Base-by-base conservation (phyloP, 352 stramenopile genomes). In the Phytophthora pisi region DNA sequence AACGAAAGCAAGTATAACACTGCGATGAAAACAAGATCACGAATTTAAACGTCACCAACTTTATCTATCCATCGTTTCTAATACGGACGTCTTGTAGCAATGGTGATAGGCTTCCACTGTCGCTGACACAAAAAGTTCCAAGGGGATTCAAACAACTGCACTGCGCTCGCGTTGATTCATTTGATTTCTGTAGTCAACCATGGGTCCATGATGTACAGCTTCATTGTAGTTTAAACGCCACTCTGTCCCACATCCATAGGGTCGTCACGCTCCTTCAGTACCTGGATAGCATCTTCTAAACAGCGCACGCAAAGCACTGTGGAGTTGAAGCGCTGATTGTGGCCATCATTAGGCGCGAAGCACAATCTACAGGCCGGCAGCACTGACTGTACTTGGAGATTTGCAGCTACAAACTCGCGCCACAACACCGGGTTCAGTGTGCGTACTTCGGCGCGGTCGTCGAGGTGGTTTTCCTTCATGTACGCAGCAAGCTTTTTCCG, bases 261-360 rank as follows among this genome's bases (percentile, higher is more conserved):
- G 15, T n/a, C 64, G n/a, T 45, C 51, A 31, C 45, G 64, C 26
- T 70, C 46, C 40, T 72, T 72, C 50, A 77, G 28, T 30, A 77
- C 38, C 7, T 57, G 1, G 5, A 77, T 36, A 38, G 66, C 71
- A 23, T 75, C 65, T 34, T 72, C 47, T 20, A 88, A 49, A 43
- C 82, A 90, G 1, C 47, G 50, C 24, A 75, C 49, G 71, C 82
- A 90, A 31, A 90, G 43, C n/a, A 84, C 75, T 26, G 71, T 72
- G 8, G 73, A 73, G 50, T 89, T 90, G 36, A 89, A 70, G 2
- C 79, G 75, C 57, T 90, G 82, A 34, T 88, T 76, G 38, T 54
- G 51, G 5, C 75, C 79, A 54, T 75, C 61, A 52, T 86, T 84
- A 8, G 70, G 70, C 26, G 64, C 42, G 2, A 72, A 72, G 50